Evolutionary conservation across 1,139 yeast species (phyloP).

Genomic region (Fermentozyma sake): DNA sequence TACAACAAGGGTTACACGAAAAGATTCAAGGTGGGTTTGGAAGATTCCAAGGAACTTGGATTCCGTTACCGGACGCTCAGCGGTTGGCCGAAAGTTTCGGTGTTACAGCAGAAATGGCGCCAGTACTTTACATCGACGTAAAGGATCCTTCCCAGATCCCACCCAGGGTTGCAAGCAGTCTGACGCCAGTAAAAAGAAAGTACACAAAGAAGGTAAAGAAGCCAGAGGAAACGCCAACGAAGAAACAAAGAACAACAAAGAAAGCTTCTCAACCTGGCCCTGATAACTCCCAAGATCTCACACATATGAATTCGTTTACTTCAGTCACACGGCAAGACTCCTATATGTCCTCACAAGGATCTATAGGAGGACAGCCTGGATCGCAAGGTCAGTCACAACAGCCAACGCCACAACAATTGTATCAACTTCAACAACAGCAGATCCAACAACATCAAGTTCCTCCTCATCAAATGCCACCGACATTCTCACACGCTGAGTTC

Average conservation of each 20-base stretch:
- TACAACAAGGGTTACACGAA: constrained; percentile 81
- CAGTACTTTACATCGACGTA: constrained; percentile 46
- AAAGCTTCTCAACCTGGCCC: constrained; percentile 8
- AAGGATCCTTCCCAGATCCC: constrained; percentile 46
- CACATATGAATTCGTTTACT: constrained; percentile 15
- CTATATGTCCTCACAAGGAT: constrained; percentile 6
- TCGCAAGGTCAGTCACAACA: constrained; percentile 24
- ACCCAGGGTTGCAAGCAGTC: constrained; percentile 41
- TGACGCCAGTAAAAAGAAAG: constrained; percentile 42
- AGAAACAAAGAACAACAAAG: constrained; percentile 15
- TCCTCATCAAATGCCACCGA: constrained; percentile 19
- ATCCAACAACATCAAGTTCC: constrained; percentile 7
- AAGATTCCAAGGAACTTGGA: constrained; percentile 97
- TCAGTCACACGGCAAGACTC: constrained; percentile 13
- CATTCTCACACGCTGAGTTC: constrained; percentile 27
- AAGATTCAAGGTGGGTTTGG: constrained; percentile 98
- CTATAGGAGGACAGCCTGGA: too few species aligned
- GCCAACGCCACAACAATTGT: constrained; percentile 16
- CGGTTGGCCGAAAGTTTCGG: constrained; percentile 51
- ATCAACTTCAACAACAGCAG: constrained; percentile 9
- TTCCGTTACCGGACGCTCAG: constrained; percentile 64
- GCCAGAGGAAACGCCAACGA: constrained; percentile 34
- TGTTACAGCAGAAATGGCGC: constrained; percentile 51
- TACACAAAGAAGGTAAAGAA: constrained; percentile 36
- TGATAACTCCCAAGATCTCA: too few species aligned